Evolutionary conservation across 176 grass and related monocot genomes (phyloP).

Genomic region (Oryza officinalis): DNA sequence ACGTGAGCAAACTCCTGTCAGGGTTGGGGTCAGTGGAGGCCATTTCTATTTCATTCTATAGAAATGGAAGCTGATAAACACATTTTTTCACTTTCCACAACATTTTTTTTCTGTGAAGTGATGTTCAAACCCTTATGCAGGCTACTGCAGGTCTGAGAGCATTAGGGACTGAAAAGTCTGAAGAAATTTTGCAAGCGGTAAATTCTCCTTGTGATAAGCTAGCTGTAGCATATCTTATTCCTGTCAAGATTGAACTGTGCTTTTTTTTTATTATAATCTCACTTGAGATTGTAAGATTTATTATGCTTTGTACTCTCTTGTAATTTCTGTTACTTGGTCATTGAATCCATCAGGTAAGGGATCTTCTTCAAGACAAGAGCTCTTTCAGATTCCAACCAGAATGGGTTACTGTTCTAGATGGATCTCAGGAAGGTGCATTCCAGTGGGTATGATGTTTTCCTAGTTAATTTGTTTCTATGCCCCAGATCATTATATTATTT

Average conservation of each 20-base stretch:
- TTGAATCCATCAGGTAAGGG: slow-evolving; percentile 67
- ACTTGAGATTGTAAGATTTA: slow-evolving; percentile 8
- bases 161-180: slow-evolving; percentile 77
- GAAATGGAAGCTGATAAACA: slow-evolving; percentile 13
- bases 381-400: slow-evolving; percentile 83
- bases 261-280: slow-evolving; percentile 5
- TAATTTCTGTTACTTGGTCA: not conserved
- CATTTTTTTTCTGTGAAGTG: slow-evolving; percentile 29
- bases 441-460: slow-evolving; percentile 68
- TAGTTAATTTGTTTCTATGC: slow-evolving; percentile 20
- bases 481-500: not conserved
- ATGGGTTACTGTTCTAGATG: slow-evolving; percentile 97
- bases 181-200: slow-evolving; percentile 97
- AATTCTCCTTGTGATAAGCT: slow-evolving; percentile 34
- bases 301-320: not conserved
- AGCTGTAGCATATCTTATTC: slow-evolving; percentile 24
- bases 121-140: slow-evolving; percentile 47
- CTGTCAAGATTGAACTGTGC: slow-evolving; percentile 31
- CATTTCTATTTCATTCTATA: slow-evolving; percentile 17
- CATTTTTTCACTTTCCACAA: not conserved
- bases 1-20: slow-evolving; percentile 76
- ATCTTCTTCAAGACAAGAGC: slow-evolving; percentile 83
- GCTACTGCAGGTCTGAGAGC: slow-evolving; percentile 96
- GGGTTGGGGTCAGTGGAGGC: slow-evolving; percentile 79
- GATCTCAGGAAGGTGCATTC: slow-evolving; percentile 94